Evolutionary conservation across 2,329 filamentous ascomycete species (phyloP), one percentile per base, ranked within the genome.

Genomic region (Epichloe festucae): DNA sequence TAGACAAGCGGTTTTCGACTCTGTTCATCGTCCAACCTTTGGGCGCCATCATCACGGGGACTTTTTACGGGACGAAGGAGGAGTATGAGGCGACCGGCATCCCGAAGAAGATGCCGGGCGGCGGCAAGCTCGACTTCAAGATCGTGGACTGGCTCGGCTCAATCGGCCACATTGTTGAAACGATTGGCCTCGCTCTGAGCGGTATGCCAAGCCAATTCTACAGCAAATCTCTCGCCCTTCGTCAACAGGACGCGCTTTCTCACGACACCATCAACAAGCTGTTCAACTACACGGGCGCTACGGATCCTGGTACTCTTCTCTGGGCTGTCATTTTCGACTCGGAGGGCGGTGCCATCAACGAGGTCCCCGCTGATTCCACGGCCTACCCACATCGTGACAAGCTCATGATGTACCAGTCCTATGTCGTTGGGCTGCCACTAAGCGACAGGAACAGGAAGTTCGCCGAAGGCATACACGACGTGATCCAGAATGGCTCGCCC

Each of bases 241-340:
- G 66, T 0, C 53, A 65, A 0, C 63, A 77, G 36, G 72, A 78
- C 36, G 58, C 77, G 0, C 71, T 82, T 4, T 62, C 71, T 0
- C 62, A 69, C 1, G 60, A 67, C 0, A 65, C 66, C 5, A 71
- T 81, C 43, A 66, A 71, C 14, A 61, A 69, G 0, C 57, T 84
- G 3, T 79, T 84, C 59, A 53, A 68, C 2, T 82, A 78, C 60
- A 64, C 83, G 41, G 74, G 78, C 52, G 57, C 59, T 0, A 62
- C 70, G 1, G 61, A 73, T 49, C 73, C 73, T 52, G 77, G 73
- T 2, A 79, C 76, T 0, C 62, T 74, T 2, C 55, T 79, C 2
- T 83, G 81, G 78, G 77, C 78, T 59, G 66, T 82, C 52, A 80
- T 83, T 43, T 84, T 83, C 58, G 78, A 84, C 59, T 72, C 78